These are phyloP conservation scores for Lipomyces sp. DNA, from an alignment of 805 yeast species.

Conservation along the genomic window DNA sequence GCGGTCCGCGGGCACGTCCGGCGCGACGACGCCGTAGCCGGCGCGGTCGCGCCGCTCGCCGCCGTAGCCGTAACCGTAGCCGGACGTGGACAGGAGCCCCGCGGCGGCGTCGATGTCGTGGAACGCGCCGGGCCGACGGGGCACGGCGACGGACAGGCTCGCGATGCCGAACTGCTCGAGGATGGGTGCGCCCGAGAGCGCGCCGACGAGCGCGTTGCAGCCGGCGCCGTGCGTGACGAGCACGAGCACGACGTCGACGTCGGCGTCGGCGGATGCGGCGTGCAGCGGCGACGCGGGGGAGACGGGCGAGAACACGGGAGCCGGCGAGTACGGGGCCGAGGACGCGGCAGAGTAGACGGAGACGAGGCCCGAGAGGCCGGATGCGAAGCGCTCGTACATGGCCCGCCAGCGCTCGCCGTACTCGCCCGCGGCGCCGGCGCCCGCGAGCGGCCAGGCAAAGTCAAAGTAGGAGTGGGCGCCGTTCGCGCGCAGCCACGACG, in stretches of 20 bases:
- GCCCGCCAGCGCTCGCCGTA: slow-evolving; percentile 41
- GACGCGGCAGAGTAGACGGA: slow-evolving; percentile 29
- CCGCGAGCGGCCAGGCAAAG: slow-evolving; percentile 31
- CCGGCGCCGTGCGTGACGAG: slow-evolving; percentile 43
- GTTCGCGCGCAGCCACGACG: slow-evolving; percentile 28
- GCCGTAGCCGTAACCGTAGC: slow-evolving; percentile 26
- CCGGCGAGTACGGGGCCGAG: slow-evolving; percentile 10
- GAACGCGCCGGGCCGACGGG: slow-evolving; percentile 6
- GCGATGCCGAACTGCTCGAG: slow-evolving; percentile 36
- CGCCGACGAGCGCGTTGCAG: slow-evolving; percentile 40
- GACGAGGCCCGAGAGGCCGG: slow-evolving; percentile 33
- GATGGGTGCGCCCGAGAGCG: slow-evolving; percentile 35
- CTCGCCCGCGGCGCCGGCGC: slow-evolving; percentile 35
- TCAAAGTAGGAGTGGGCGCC: slow-evolving; percentile 27
- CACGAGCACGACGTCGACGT: slow-evolving; percentile 27
- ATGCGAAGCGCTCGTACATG: slow-evolving; percentile 37
- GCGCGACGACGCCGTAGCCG: slow-evolving; percentile 16
- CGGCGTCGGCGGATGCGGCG: not conserved
- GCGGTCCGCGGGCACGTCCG: slow-evolving; percentile 1
- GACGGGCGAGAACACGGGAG: slow-evolving; percentile 30
- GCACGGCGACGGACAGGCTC: slow-evolving; percentile 30
- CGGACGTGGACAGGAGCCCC: slow-evolving; percentile 7
- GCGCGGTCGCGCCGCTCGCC: slow-evolving; percentile 23
- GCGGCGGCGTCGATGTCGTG: not conserved
- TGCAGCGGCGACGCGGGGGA: not conserved